Base-by-base conservation (phyloP, 495 filamentous ascomycete species). In the Penicillium maclennaniae region DNA sequence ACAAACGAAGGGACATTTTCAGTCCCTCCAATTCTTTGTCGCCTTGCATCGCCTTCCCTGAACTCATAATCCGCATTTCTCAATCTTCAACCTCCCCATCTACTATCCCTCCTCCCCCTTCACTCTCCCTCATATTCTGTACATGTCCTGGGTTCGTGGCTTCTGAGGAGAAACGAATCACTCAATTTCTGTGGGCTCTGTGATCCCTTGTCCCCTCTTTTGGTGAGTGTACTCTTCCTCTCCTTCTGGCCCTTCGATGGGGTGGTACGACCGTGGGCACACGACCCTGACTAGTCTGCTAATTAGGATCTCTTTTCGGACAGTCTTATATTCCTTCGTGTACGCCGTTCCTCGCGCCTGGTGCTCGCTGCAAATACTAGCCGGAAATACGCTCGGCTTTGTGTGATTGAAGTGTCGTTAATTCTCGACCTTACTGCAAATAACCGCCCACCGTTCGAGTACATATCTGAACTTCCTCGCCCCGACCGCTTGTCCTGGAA, bases 1-100 rank as follows among this genome's bases (percentile, higher is more conserved):
- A 53, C 66, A 72, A 71, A 74, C 66, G 62, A 69, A 60, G 68
- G 62, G 58, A 62, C 49, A 58, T 57, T 60, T 59, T 58, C 49
- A 53, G n/a, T 61, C 52, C 40, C 62, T 47, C 50, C 62, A 65
- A 65, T 65, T 64, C 60, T 61, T 63, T 63, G 60, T 70, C 64
- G 61, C 72, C 69, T 75, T 75, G 68, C 70, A 61, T 73, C 55
- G 65, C 46, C 39, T 50, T 50, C 51, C 43, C 58, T 54, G 54
- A 36, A 48, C 56, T 51, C 53, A 57, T 66, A 58, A 47, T 49
- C 51, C 58, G 55, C 64, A 65, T 67, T 67, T 68, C 52, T 65
- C 39, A 47, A 9, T 48, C 47, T 10, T 49, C 21, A 50, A 43
- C 39, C 38, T 21, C 19, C 25, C 31, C 37, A n/a, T 41, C 46